Conservation (phyloP, 2,329 filamentous ascomycete genomes). For the Sarocladiaceae sp. region DNA sequence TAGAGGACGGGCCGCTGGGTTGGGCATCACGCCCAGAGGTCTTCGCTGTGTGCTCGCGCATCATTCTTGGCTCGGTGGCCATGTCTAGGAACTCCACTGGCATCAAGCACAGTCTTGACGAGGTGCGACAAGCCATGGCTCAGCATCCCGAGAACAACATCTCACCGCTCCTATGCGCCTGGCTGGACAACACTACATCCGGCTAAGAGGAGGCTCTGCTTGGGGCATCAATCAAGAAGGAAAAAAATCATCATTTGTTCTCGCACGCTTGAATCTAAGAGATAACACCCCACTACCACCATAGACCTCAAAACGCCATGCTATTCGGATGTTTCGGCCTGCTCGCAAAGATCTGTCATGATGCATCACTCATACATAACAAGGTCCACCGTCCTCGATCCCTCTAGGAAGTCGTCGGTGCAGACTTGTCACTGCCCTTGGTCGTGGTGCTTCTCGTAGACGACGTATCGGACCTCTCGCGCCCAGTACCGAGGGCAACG, state of each 20-base stretch:
- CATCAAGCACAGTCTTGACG: neutral
- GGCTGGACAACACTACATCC: too few species aligned
- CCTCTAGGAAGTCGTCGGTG: neutral
- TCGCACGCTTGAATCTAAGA: too few species aligned
- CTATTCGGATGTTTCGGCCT: neutral
- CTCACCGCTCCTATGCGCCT: neutral
- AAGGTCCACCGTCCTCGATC: neutral
- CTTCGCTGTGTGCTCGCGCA: slow-evolving; percentile 52
- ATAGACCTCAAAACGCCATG: slow-evolving; percentile 3
- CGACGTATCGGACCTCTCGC: slow-evolving; percentile 31
- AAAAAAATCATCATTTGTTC: neutral
- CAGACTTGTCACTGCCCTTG: slow-evolving; percentile 3
- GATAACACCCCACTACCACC: too few species aligned
- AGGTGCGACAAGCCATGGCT: neutral
- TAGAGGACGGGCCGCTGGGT: slow-evolving; percentile 62
- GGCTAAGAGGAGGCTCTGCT: too few species aligned
- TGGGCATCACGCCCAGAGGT: slow-evolving; percentile 64
- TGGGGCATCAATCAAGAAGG: neutral
- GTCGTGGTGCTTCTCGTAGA: slow-evolving; percentile 1
- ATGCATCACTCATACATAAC: slow-evolving; percentile 1
- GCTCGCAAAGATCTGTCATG: slow-evolving; percentile 1
- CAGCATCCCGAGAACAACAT: neutral
- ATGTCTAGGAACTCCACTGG: slow-evolving; percentile 3
- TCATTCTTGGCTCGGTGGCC: slow-evolving; percentile 32
- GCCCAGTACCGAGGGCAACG: neutral